phyloP scores from a whole-genome alignment of 371 early-diverging fungal genomes.

The Mucor velutinosus region DNA sequence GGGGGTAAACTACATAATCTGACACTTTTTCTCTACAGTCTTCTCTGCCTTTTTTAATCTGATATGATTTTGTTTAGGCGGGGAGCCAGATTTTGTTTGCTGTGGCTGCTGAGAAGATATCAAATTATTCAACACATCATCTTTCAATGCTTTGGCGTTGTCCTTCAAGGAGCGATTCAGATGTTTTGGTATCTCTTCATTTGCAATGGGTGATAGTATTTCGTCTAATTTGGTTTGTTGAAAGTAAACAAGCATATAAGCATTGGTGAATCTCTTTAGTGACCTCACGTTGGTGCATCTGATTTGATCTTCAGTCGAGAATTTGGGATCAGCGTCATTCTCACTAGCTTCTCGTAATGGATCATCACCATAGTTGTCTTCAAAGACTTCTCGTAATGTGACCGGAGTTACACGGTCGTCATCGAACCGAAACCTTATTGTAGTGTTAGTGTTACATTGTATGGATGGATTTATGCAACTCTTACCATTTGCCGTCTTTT shows the following conservation, averaged over 20 bases:
- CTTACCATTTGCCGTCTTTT: conserved; percentile 77
- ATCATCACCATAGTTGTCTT: conserved; percentile 96
- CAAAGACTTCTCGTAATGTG: conserved; percentile 83
- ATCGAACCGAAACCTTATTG: conserved; percentile 85
- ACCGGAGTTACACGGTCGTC: conserved; percentile 95
- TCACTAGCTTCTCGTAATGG: conserved; percentile 8
- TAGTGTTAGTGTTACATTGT: neutral
- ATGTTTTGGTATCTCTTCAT: conserved; percentile 69
- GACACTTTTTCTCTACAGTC: conserved; percentile 22
- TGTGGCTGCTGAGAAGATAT: conserved; percentile 12
- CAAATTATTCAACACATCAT: conserved; percentile 24
- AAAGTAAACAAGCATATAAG: conserved; percentile 96
- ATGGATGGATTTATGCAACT: neutral
- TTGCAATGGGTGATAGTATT: conserved; percentile 67
- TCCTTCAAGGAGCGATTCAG: conserved; percentile 20
- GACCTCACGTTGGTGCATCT: conserved; percentile 20
- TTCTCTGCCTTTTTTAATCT: conserved; percentile 19
- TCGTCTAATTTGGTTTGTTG: conserved; percentile 69
- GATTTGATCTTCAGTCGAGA: conserved; percentile 12
- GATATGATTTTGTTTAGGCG: conserved; percentile 22
- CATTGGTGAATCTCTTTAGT: conserved; percentile 40
- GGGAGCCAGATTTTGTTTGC: conserved; percentile 12
- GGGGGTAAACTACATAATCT: conserved; percentile 19
- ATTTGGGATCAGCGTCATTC: conserved; percentile 11
- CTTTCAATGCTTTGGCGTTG: conserved; percentile 55